Percentiles rank a stretch among this genome's conserved stretches.
These are phyloP conservation scores for Aspergillus felis DNA, from an alignment of 2,329 filamentous ascomycete species.

Conservation along the genomic window DNA sequence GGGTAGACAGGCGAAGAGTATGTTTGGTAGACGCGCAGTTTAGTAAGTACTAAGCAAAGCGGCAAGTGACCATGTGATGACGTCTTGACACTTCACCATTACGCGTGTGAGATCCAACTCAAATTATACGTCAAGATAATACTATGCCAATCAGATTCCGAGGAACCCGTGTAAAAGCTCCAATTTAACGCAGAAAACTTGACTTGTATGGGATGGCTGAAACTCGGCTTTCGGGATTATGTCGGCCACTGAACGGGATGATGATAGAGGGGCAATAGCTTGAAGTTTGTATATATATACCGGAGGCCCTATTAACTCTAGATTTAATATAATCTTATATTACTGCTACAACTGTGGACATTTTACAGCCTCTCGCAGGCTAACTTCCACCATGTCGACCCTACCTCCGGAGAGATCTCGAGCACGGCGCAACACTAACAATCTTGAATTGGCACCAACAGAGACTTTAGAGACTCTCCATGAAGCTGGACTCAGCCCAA, in stretches of 20 bases:
- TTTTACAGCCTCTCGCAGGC: neutral
- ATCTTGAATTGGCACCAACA: neutral
- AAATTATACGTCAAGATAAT: too few relatives aligned
- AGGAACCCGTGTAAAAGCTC: neutral
- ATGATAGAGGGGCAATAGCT: neutral
- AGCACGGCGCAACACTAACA: neutral
- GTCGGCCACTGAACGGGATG: neutral
- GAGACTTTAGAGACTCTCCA: conserved; percentile 24
- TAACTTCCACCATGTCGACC: neutral
- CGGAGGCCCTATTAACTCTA: neutral
- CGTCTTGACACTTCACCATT: neutral
- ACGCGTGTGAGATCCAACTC: neutral
- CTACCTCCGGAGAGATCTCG: neutral
- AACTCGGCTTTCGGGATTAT: neutral
- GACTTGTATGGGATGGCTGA: neutral
- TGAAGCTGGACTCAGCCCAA: conserved; percentile 20
- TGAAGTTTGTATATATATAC: neutral
- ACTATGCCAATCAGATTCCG: neutral
- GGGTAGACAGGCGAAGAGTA: too few relatives aligned
- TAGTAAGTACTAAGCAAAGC: neutral
- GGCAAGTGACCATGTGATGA: neutral
- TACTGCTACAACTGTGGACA: neutral
- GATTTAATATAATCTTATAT: neutral
- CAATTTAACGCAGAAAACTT: neutral
- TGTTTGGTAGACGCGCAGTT: too few relatives aligned